Percentiles rank a stretch among this genome's conserved stretches.
phyloP scores from a whole-genome alignment of 208 protist genomes.

The Trypanosoma scelopori region DNA sequence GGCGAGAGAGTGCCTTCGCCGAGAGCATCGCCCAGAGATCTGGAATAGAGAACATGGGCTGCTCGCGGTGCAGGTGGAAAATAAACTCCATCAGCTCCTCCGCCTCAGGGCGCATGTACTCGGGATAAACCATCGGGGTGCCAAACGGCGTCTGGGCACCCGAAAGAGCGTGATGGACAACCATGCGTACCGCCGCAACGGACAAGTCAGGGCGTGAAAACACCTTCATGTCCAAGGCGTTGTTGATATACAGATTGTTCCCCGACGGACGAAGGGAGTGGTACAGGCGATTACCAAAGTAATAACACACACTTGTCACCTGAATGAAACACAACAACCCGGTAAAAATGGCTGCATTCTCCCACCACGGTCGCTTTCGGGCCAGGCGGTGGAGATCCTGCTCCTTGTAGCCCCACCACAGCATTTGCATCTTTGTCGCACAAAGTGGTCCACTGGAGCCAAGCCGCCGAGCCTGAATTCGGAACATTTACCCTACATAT shows the following conservation, averaged over 20 bases:
- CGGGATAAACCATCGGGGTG: conserved; percentile 74
- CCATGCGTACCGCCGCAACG: conserved; percentile 76
- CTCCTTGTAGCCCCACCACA: conserved; percentile 71
- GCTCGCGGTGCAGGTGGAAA: conserved; percentile 52
- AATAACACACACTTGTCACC: conserved; percentile 46
- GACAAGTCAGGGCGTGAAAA: conserved; percentile 80
- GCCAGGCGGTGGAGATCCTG: conserved; percentile 66
- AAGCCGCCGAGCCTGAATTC: conserved; percentile 4
- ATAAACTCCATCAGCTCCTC: conserved; percentile 73
- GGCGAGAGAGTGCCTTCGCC: conserved; percentile 62
- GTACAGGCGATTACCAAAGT: conserved; percentile 71
- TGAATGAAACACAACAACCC: conserved; percentile 78
- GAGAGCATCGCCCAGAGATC: conserved; percentile 84
- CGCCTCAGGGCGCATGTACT: conserved; percentile 51
- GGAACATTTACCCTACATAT: conserved; percentile 25
- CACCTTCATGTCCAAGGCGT: conserved; percentile 61
- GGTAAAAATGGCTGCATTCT: conserved; percentile 62
- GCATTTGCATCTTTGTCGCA: conserved; percentile 15
- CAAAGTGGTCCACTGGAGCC: conserved; percentile 13
- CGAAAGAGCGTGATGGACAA: conserved; percentile 71
- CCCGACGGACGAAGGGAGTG: conserved; percentile 68
- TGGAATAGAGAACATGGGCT: conserved; percentile 70
- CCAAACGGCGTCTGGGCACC: conserved; percentile 78
- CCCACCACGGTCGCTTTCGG: conserved; percentile 85
- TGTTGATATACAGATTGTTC: conserved; percentile 60